Conservation (phyloP, 441 rosid genomes). For the Pelargonium myrrhifolium region DNA sequence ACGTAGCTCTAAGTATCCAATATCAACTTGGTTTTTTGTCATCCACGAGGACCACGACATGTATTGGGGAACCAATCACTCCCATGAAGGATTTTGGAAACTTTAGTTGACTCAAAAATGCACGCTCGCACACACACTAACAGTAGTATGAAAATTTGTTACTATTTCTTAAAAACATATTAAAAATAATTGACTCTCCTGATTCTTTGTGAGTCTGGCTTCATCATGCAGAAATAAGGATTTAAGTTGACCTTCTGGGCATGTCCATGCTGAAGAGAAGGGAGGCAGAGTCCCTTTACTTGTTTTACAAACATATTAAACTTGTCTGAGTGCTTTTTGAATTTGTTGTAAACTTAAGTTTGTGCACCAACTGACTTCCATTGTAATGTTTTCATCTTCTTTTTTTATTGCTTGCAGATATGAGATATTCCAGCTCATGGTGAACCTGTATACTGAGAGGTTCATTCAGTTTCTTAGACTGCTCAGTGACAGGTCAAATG, state of each 20-base stretch:
- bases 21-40: not conserved
- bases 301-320: not conserved
- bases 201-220: not conserved
- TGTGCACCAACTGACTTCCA: not conserved
- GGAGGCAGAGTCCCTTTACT: not conserved
- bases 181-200: not conserved
- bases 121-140: not conserved
- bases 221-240: not conserved
- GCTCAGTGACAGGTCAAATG: slow-evolving; percentile 87
- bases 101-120: not conserved
- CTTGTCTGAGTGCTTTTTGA: not conserved
- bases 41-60: too few relatives aligned
- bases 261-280: not conserved
- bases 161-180: not conserved
- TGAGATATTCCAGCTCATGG: slow-evolving; percentile 98
- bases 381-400: not conserved
- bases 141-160: too few relatives aligned
- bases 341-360: not conserved
- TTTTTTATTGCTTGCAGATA: slow-evolving; percentile 53
- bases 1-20: not conserved
- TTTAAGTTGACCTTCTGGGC: not conserved
- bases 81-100: not conserved
- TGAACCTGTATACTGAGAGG: slow-evolving; percentile 95
- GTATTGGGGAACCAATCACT: not conserved
- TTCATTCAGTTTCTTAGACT: slow-evolving; percentile 96